phyloP scores from a whole-genome alignment of 805 yeast species.

The Teunomyces cretensis region DNA sequence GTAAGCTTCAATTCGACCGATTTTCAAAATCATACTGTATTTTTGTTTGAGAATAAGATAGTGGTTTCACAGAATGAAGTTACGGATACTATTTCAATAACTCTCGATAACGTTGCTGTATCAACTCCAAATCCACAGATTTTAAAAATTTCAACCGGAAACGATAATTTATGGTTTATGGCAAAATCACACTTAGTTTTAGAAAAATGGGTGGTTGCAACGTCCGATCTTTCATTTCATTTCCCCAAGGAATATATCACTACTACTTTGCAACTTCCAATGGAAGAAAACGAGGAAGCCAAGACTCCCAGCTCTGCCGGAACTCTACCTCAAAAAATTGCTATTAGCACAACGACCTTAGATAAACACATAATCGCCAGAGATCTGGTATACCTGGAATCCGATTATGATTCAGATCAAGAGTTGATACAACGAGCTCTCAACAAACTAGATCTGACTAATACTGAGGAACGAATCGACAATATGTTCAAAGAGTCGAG shows the following conservation, averaged over 20 bases:
- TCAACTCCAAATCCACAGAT: conserved; percentile 24
- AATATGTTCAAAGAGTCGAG: neutral
- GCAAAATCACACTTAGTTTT: conserved; percentile 31
- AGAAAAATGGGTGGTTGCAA: conserved; percentile 46
- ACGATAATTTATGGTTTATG: conserved; percentile 20
- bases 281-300: neutral
- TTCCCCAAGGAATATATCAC: conserved; percentile 39
- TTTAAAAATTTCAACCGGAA: conserved; percentile 16
- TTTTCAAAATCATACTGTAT: conserved; percentile 18
- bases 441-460: neutral
- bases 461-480: neutral
- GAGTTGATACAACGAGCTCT: conserved; percentile 3
- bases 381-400: conserved; percentile 1
- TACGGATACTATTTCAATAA: conserved; percentile 7
- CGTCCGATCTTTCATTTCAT: conserved; percentile 29
- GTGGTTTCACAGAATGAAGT: conserved; percentile 21
- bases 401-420: conserved; percentile 21
- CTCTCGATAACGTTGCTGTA: conserved; percentile 10
- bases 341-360: neutral
- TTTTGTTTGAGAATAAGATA: conserved; percentile 34
- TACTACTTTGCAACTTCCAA: conserved; percentile 25
- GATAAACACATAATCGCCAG: neutral
- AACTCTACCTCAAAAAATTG: neutral
- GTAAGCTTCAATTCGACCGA: conserved; percentile 18
- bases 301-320: conserved; percentile 9